A percentile compares a stretch with the other conserved stretches of the same genome.
Conservation (phyloP, 495 filamentous ascomycete genomes). For the Margaritispora aquatica region DNA sequence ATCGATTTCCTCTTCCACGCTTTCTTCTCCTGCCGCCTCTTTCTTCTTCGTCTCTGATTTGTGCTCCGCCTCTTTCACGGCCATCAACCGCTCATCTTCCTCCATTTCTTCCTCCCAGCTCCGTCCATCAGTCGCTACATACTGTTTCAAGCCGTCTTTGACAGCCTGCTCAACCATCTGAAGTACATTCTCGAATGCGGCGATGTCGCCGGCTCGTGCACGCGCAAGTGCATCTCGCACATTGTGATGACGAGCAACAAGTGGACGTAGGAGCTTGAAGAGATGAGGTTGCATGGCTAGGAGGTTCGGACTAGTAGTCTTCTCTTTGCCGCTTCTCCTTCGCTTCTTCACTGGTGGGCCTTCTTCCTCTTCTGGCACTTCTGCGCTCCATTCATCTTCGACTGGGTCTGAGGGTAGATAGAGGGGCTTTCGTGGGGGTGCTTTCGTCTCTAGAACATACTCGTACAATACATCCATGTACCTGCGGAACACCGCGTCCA, state of each 20-base stretch:
- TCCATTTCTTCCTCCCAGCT: slow-evolving; percentile 49
- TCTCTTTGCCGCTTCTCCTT: slow-evolving; percentile 41
- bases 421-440: slow-evolving; percentile 60
- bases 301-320: slow-evolving; percentile 52
- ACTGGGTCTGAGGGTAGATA: slow-evolving; percentile 62
- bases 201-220: slow-evolving; percentile 56
- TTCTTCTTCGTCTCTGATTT: not conserved
- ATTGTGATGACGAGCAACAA: slow-evolving; percentile 69
- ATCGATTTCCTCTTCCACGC: slow-evolving; percentile 21
- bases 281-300: slow-evolving; percentile 85
- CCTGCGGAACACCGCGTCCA: slow-evolving; percentile 79
- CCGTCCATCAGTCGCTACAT: slow-evolving; percentile 46
- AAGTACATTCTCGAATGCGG: slow-evolving; percentile 65
- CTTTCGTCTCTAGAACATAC: slow-evolving; percentile 56
- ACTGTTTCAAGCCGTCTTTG: slow-evolving; percentile 66
- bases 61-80: slow-evolving; percentile 7
- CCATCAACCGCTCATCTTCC: slow-evolving; percentile 27
- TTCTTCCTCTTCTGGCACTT: slow-evolving; percentile 30
- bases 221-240: slow-evolving; percentile 75
- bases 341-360: slow-evolving; percentile 54
- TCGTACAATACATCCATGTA: slow-evolving; percentile 86
- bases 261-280: slow-evolving; percentile 82
- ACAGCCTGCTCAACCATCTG: slow-evolving; percentile 61
- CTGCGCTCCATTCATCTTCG: slow-evolving; percentile 24
- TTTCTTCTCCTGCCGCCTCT: slow-evolving; percentile 14